Evolutionary conservation across 2,329 filamentous ascomycete species (phyloP), one percentile per base, ranked within the genome.

Genomic region (Neoascochyta sp.): DNA sequence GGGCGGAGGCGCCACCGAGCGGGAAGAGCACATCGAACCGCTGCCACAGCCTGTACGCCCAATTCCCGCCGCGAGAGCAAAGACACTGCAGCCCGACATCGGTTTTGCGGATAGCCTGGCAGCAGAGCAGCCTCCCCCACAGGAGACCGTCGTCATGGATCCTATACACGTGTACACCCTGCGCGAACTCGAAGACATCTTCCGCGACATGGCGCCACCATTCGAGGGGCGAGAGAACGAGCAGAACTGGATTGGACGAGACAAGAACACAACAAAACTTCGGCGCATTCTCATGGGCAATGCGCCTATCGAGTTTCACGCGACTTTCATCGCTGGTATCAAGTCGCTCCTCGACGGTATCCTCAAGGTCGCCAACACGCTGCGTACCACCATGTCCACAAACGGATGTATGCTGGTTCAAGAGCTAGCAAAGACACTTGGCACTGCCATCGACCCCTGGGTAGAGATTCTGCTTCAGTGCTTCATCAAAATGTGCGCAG

Each of bases 181-280:
- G 45, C 76, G 86, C 48, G 88, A 95, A 56, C 69, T 96, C n/a
- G 89, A 95, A 38, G 88, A 94, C 15, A 79, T 83, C 2, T 80
- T 95, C 57, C 79, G 78, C 44, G 81, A 85, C 17, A 95, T 96
- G 86, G 71, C 81, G 17, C 73, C 73, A 30, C 75, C 75, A 57
- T 95, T 95, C 41, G 88, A 95, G 46, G 89, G 89, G 29, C 86
- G 74, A 57, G 90, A 96, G 66, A 80, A 83, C 1, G 90, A 96
- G 57, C 79, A 85, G 37, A 96, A 96, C 55, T 96, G 90, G 90
- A 61, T 86, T 50, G 81, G 83, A 47, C 76, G 90, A 59, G 90
- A 96, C 61, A 84, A 90, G 66, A 82, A 78, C 54, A 75, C 88
- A 20, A 75, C 74, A 6, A 89, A 84, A 45, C 65, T 96, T 27